Conservation (phyloP, 2,329 filamentous ascomycete species). For the Triangularia verruculosa region DNA sequence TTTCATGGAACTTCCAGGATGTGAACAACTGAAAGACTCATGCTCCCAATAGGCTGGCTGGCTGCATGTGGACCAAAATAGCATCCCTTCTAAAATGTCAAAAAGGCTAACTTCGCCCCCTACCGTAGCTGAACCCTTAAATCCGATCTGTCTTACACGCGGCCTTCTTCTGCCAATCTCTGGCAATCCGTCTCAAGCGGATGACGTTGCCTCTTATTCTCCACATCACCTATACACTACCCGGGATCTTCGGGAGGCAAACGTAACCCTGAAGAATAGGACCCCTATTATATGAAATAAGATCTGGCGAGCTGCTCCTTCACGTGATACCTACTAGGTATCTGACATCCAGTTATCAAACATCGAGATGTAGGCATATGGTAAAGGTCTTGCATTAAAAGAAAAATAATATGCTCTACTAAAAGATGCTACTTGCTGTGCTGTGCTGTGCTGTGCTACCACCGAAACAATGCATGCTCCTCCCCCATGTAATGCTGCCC, state of each 20-base stretch:
- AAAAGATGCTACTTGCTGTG: neutral
- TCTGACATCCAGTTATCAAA: no score
- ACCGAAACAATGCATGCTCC: neutral
- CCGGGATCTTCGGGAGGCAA: neutral
- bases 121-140: neutral
- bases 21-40: neutral
- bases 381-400: neutral
- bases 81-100: neutral
- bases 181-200: neutral
- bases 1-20: neutral
- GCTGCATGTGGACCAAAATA: neutral
- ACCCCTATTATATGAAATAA: neutral
- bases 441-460: neutral
- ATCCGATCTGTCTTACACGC: neutral
- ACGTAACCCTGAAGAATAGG: neutral
- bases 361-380: no score
- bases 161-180: neutral
- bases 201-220: neutral
- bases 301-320: no score
- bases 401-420: neutral
- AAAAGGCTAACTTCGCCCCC: neutral
- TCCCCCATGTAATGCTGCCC: neutral
- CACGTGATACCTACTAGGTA: no score
- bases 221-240: neutral
- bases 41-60: neutral